Evolutionary conservation across 2,329 filamentous ascomycete species (phyloP).

Genomic region (Pseudogymnoascus sp.): DNA sequence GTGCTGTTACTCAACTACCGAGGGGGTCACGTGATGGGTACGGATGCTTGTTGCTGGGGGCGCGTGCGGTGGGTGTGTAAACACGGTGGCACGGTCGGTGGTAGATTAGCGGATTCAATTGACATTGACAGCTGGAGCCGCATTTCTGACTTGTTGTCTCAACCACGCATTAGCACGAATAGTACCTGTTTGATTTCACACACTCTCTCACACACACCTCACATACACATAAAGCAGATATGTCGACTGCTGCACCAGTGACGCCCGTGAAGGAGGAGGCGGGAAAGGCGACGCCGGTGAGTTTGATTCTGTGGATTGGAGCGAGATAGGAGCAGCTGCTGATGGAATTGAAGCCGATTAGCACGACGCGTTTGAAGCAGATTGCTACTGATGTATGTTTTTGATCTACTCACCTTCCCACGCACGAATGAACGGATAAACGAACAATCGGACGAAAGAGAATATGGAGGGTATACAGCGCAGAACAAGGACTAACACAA

Average conservation of each 20-base stretch:
- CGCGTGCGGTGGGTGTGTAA: background rate
- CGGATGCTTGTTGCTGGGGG: background rate
- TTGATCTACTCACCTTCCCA: constrained; percentile 7
- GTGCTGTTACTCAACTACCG: too few species aligned
- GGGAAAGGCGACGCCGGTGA: background rate
- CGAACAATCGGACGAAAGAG: background rate
- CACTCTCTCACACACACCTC: background rate
- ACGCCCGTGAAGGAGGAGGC: background rate
- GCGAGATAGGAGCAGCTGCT: background rate
- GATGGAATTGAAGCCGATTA: constrained; percentile 52
- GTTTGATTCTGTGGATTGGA: background rate
- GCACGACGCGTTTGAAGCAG: constrained; percentile 69
- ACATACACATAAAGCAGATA: constrained; percentile 17
- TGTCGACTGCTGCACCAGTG: constrained; percentile 23
- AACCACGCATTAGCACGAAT: too few species aligned
- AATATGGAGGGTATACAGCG: background rate
- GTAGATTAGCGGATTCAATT: background rate
- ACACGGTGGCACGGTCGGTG: background rate
- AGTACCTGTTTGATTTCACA: too few species aligned
- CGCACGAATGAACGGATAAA: background rate
- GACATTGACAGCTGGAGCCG: background rate
- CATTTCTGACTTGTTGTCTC: background rate
- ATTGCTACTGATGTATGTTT: constrained; percentile 70
- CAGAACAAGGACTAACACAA: constrained; percentile 11
- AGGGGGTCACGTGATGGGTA: background rate